Base-by-base conservation (phyloP, 192 early-diverging fungal species). In the Diversispora epigaea region DNA sequence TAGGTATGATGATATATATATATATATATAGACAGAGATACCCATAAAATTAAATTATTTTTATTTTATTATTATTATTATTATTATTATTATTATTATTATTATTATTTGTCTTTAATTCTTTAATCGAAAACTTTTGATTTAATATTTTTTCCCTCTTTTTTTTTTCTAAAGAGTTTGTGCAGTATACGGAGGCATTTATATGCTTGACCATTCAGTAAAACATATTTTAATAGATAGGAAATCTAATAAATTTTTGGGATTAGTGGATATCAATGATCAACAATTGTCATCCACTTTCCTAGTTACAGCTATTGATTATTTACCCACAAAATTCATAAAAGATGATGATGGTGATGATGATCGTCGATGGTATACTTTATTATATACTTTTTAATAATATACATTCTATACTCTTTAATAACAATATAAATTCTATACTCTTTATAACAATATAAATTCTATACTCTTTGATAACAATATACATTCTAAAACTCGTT, bases 141-240 rank as follows among this genome's bases (percentile, higher is more conserved):
- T n/a, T n/a, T n/a, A n/a, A n/a, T n/a, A n/a, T n/a, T n/a, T n/a
- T n/a, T n/a, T n/a, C n/a, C n/a, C n/a, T n/a, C n/a, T n/a, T n/a
- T n/a, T n/a, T n/a, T n/a, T n/a, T n/a, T n/a, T n/a, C n/a, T n/a
- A n/a, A n/a, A n/a, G 93, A 76, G 78, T 91, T 5, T 93, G 91
- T 50, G 96, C 96, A 7, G 96, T 98, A 1, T 89, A 93, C 77
- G 95, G 95, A 39, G 95, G 96, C 17, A 91, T 89, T 11, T 98
- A 96, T 73, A 92, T 98, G 72, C 81, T 98, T 25, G 82, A 86
- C 46, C 86, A 89, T 61, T 73, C 77, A 0, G 62, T 92, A 10
- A 71, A 77, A 0, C 57, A 78, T 32, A 78, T 86, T 32, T 70
- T 79, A n/a, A 68, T 86, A 6, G 77, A 83, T 57, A 72, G 77